Evolutionary conservation across 208 protist genomes (phyloP), one percentile per base, ranked within the genome.

Genomic region (Leishmania arabica): DNA sequence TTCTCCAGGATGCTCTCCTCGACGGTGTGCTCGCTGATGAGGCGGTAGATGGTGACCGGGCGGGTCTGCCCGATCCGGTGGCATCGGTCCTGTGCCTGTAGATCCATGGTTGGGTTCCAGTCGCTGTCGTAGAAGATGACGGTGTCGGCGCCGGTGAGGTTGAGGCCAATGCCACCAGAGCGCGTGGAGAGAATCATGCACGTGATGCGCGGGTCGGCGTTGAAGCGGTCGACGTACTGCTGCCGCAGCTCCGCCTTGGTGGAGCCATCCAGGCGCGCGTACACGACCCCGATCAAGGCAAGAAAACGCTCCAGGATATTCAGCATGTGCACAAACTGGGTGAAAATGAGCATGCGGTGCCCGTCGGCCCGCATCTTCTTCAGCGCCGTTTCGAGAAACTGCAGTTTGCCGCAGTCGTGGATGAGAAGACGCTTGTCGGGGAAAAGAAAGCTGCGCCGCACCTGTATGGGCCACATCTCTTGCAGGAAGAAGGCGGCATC

Each of bases 101-200:
- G 89, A 83, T 99, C 99, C 94, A 99, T 99, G 37, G 98, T 98
- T 3, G 99, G 99, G 90, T 99, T 99, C 99, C 99, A 99, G 88
- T 99, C 99, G 49, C 88, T 97, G 89, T 99, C 99, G 86, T 99
- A 99, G 84, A 99, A 99, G 54, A 99, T 99, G 66, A 99, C 99
- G 24, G 98, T 99, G 86, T 99, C 99, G 11, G 99, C 99, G 53
- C 98, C 98, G 42, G 98, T 99, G 21, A 99, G 87, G 86, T 99
- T 99, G n/a, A 99, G 88, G 24, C 99, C 99, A 37, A 99, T 88
- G 60, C 99, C 99, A 75, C 99, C 99, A 13, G 96, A 97, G 47
- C 99, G 91, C 51, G 99, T 99, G 1, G 98, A 99, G 2, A 99
- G 88, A 54, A 99, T 98, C 90, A 99, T 99, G 77, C 96, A 92